phyloP scores from a whole-genome alignment of 441 rosid species.

The Aleurites moluccanus region DNA sequence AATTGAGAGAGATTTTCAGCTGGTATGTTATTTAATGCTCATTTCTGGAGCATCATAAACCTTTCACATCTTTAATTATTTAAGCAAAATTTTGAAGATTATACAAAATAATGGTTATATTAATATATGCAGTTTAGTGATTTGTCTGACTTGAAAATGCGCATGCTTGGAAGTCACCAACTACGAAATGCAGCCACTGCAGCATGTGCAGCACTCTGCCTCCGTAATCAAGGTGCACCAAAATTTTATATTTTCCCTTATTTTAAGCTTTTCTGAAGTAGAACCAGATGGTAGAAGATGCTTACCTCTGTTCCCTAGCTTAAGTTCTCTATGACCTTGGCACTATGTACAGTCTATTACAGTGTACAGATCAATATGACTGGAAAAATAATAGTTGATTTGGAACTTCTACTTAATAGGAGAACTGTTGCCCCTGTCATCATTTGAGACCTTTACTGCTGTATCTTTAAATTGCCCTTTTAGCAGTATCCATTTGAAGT shows the following conservation, averaged over 20 bases:
- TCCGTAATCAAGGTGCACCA: conserved; percentile 59
- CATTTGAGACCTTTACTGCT: not conserved
- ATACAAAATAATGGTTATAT: not conserved
- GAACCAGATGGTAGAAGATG: not conserved
- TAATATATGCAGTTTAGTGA: conserved; percentile 47
- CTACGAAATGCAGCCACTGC: conserved; percentile 91
- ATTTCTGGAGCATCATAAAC: not conserved
- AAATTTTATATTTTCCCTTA: not conserved
- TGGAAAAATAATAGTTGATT: not conserved
- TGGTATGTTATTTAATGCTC: conserved; percentile 42
- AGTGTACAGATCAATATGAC: not conserved
- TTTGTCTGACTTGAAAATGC: conserved; percentile 57
- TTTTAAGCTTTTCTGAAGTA: not conserved
- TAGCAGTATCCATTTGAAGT: not conserved
- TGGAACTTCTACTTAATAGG: not conserved
- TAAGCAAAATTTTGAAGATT: not conserved
- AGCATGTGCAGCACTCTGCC: conserved; percentile 66
- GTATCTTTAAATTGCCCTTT: not conserved
- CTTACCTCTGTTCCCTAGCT: not conserved
- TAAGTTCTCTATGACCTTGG: not conserved
- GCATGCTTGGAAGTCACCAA: conserved; percentile 88
- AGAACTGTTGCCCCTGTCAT: not conserved
- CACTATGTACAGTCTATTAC: not conserved
- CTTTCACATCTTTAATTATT: not conserved
- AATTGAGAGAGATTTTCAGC: conserved; percentile 43